Evolutionary conservation across 352 stramenopile species (phyloP), one percentile per base, ranked within the genome.

Genomic region (Globisporangium camurandrum): DNA sequence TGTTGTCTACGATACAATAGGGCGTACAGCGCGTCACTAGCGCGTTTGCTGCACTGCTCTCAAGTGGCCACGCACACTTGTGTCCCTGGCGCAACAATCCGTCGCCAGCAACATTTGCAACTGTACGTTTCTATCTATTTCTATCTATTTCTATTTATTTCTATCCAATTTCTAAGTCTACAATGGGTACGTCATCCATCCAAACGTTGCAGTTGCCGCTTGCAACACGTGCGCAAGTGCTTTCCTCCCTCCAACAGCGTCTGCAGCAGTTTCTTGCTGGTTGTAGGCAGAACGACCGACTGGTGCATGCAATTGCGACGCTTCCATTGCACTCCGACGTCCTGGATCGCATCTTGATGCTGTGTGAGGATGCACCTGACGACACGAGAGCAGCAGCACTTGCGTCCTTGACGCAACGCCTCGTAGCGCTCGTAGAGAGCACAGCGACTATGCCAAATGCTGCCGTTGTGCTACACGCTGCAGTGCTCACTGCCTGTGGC

Each of bases 61-160:
- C 73, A 1, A 70, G 51, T 0, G 59, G 59, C 4, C 75, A 86
- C 34, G 64, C 61, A 11, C 30, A 59, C 4, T 49, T 75, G 28
- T 88, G 75, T 71, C 73, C 73, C 11, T 88, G 75, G 75, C 57
- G 57, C 9, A 64, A 62, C 4, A 88, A 84, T 38, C 66, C 73
- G 46, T 88, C 73, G 3, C 73, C 75, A 0, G 51, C 61, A 39
- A 67, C 69, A 31, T 88, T 88, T 40, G 69, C 63, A 9, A 67
- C 60, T 51, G 75, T 88, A 49, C 66, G 51, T 26, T 3, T n/a
- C n/a, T n/a, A n/a, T n/a, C n/a, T n/a, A n/a, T n/a, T n/a, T n/a
- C n/a, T n/a, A n/a, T n/a, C n/a, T n/a, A n/a, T n/a, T n/a, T n/a
- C n/a, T n/a, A n/a, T n/a, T n/a, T n/a, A n/a, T n/a, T n/a, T n/a